Base-by-base conservation (phyloP, 164 flowering plant species). In the Stephania cephalantha region DNA sequence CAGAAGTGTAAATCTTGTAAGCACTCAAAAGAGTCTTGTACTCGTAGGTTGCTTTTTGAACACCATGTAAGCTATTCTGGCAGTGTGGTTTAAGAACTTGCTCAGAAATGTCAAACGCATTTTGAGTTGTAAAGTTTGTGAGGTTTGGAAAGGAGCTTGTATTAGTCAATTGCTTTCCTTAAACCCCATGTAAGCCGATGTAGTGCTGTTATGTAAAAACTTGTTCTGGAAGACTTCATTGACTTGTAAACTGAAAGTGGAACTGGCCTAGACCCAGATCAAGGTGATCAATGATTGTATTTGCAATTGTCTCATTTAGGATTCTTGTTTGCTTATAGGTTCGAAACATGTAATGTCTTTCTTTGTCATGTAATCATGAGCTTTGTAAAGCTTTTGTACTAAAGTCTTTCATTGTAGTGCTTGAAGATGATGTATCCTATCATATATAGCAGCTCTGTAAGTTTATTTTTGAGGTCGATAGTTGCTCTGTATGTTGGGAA, bases 341-440 rank as follows among this genome's bases (percentile, higher is more conserved):
- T 35, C 35, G 18, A 35, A 68, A 35, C 46, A 1, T 68, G 20
- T 68, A 68, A 68, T 31, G 18, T 31, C 46, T 68, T 35, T 68
- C 44, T 12, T 68, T 68, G 42, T 68, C 20, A 12, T 35, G 42
- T 22, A 12, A 30, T 20, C 15, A 46, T 31, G 70, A 68, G 20
- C 25, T 31, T 68, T 68, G 70, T 68, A 31, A 35, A 35, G 70
- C 8, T 68, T 17, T 68, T 68, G 70, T 68, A 68, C 55, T 68
- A 12, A 9, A 18, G 25, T 68, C 46, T 35, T 31, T 68, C 45
- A 35, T 13, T 45, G 11, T 35, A 31, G 25, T 68, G 42, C 20
- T 68, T 68, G 46, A 31, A 68, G 42, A 5, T 20, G n/a, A 9
- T 68, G 70, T 68, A 68, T 35, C 46, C 7, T 30, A 68, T 11